phyloP scores from a whole-genome alignment of 2,329 filamentous ascomycete species.

The Nemania sp. region DNA sequence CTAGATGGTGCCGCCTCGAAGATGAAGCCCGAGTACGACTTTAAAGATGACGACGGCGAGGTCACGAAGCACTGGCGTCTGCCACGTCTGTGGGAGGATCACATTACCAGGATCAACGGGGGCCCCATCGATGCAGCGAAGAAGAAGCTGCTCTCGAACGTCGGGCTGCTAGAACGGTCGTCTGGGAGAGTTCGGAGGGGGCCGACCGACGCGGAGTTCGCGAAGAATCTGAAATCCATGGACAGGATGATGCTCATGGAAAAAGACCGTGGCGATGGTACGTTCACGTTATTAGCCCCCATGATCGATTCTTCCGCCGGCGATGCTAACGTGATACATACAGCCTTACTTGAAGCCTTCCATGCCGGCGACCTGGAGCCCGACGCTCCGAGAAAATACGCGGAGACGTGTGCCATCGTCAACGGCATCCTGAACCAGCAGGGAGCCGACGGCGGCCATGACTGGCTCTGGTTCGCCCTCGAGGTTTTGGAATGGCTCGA shows the following conservation, averaged over 20 bases:
- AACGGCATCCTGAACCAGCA: conserved; percentile 37
- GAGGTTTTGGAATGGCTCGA: conserved; percentile 38
- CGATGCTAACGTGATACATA: conserved; percentile 2
- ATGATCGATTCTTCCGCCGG: neutral
- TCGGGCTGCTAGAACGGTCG: conserved; percentile 24
- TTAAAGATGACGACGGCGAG: conserved; percentile 12
- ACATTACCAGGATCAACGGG: conserved; percentile 16
- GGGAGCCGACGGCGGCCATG: conserved; percentile 13
- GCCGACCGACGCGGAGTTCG: conserved; percentile 9
- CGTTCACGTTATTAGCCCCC: neutral
- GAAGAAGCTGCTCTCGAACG: conserved; percentile 25
- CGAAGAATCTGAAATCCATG: conserved; percentile 15
- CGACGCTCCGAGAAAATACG: conserved; percentile 44
- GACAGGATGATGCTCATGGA: conserved; percentile 31
- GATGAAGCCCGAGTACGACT: neutral
- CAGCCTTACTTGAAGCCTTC: conserved; percentile 49
- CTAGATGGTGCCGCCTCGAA: neutral
- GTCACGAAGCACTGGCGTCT: conserved; percentile 28
- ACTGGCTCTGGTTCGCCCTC: conserved; percentile 39
- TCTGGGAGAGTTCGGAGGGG: conserved; percentile 2
- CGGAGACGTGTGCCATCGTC: conserved; percentile 44
- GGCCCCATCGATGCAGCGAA: conserved; percentile 20
- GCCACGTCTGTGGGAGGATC: conserved; percentile 32
- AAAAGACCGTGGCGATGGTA: conserved; percentile 33
- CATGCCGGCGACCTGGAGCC: conserved; percentile 51